Base-by-base conservation (phyloP, 2,329 filamentous ascomycete genomes). In the Colletotrichum camelliae region DNA sequence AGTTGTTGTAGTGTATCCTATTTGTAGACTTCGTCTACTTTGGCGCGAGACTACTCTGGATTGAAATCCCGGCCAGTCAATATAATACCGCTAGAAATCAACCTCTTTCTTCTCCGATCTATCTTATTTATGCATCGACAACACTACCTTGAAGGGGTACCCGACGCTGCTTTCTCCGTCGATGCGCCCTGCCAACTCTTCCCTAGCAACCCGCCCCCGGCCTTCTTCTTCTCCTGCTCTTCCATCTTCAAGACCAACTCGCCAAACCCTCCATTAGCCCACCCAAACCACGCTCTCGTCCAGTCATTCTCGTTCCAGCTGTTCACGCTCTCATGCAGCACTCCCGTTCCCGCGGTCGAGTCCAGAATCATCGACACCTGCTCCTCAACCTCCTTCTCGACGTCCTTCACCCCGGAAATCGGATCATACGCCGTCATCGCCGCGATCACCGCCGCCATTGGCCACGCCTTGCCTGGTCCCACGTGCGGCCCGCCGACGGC, bases 401-500 rank as follows among this genome's bases (percentile, higher is more conserved):
- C 72, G 10, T 82, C 81, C 31, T 66, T 57, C 29, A 77, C 37
- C 2, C 79, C 80, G 5, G 79, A 72, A 4, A 80, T 70, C 7
- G 78, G 78, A 43, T 84, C 80, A 75, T 79, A 82, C 0, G 85
- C 85, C 4, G 89, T 91, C 77, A 90, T 87, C 24, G 87, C 89
- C 1, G 86, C 87, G 21, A 90, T 88, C 13, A 90, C 88, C 35
- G 86, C 85, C 1, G 89, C 88, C 89, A 91, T 91, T 1, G 90
- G 89, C 90, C 90, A 91, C 0, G 89, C 88, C 43, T 85, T 85
- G 0, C 89, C 89, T 0, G 89, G 88, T 0, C 94, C 94, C 73
- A 95, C 92, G 79, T 90, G 89, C 5, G 88, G 88, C 2, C 88
- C 95, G 9, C 96, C 95, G 71, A 97, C 93, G 2, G 93, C 94